phyloP scores from a whole-genome alignment of 768 basidiomycete genomes.

The Tricholoma matsutake region DNA sequence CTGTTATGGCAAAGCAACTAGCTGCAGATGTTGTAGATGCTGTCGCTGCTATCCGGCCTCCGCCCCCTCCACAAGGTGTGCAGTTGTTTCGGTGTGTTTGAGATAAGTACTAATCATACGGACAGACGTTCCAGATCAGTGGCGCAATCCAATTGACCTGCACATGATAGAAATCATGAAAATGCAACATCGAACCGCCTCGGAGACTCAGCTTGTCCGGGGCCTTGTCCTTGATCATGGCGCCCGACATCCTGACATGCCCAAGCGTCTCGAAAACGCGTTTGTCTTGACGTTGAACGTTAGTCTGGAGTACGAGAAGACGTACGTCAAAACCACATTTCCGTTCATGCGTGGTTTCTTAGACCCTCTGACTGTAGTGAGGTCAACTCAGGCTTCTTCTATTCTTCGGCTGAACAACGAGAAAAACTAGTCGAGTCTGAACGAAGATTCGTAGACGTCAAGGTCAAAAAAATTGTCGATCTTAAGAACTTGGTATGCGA shows the following conservation, averaged over 20 bases:
- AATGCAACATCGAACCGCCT: slow-evolving; percentile 98
- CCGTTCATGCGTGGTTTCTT: slow-evolving; percentile 14
- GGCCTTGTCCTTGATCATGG: slow-evolving; percentile 98
- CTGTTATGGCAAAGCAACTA: slow-evolving; percentile 78
- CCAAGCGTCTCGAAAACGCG: slow-evolving; percentile 95
- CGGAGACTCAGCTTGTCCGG: slow-evolving; percentile 93
- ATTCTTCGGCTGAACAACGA: slow-evolving; percentile 95
- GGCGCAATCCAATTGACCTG: slow-evolving; percentile 89
- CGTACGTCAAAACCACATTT: slow-evolving; percentile 54
- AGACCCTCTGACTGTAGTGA: slow-evolving; percentile 54
- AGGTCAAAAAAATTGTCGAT: slow-evolving; percentile 93
- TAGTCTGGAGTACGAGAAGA: slow-evolving; percentile 98
- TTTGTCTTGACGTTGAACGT: slow-evolving; percentile 95
- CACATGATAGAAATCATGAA: slow-evolving; percentile 99
- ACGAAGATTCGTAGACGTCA: slow-evolving; percentile 88
- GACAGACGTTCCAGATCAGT: slow-evolving; percentile 60
- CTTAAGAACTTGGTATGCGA: slow-evolving; percentile 97
- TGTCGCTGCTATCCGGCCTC: slow-evolving; percentile 81
- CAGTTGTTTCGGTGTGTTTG: slow-evolving; percentile 11
- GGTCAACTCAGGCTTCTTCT: slow-evolving; percentile 99
- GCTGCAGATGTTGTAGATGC: slow-evolving; percentile 95
- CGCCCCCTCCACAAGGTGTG: slow-evolving; percentile 57
- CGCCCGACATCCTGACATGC: slow-evolving; percentile 98
- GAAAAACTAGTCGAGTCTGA: slow-evolving; percentile 99
- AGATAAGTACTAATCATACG: slow-evolving; percentile 11